Evolutionary conservation across 2,329 filamentous ascomycete genomes (phyloP).

Genomic region (Lecanoromycetidae sp.): DNA sequence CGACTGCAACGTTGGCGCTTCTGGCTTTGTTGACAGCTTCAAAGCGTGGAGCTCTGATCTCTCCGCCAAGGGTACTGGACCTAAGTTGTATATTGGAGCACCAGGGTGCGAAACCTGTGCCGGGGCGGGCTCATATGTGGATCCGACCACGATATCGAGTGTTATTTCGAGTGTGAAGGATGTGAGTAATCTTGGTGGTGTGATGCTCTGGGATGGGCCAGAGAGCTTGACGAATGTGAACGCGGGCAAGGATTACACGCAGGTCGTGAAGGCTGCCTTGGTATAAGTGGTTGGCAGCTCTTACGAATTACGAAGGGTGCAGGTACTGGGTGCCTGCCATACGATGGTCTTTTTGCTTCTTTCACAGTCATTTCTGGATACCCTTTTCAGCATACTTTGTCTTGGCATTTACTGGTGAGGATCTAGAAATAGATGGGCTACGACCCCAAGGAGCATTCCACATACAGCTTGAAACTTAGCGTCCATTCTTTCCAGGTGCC

Average conservation of each 20-base stretch:
- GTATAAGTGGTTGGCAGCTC: not conserved
- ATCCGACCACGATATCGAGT: slow-evolving; percentile 20
- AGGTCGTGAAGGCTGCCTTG: slow-evolving; percentile 8
- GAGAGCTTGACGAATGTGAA: slow-evolving; percentile 21
- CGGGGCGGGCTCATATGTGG: slow-evolving; percentile 25
- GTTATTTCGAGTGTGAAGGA: slow-evolving; percentile 24
- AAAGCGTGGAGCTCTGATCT: slow-evolving; percentile 26
- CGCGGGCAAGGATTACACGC: not conserved
- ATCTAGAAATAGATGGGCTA: no score
- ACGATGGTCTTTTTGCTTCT: not conserved
- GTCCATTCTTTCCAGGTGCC: not conserved
- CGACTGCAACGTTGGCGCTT: slow-evolving; percentile 23
- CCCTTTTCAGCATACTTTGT: not conserved
- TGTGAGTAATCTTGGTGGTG: slow-evolving; percentile 27
- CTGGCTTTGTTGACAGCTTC: slow-evolving; percentile 23
- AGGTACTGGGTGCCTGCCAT: not conserved
- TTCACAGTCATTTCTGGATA: slow-evolving; percentile 6
- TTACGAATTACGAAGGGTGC: not conserved
- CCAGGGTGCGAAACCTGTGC: slow-evolving; percentile 23
- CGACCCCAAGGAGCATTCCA: no score
- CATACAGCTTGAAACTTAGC: no score
- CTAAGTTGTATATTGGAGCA: slow-evolving; percentile 28
- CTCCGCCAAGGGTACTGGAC: slow-evolving; percentile 13
- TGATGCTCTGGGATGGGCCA: slow-evolving; percentile 31
- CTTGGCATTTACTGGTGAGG: not conserved